A percentile compares a stretch with the other conserved stretches of the same genome.
Evolutionary conservation across 2,329 filamentous ascomycete species (phyloP).

Genomic region (Ampelomyces quisqualis): DNA sequence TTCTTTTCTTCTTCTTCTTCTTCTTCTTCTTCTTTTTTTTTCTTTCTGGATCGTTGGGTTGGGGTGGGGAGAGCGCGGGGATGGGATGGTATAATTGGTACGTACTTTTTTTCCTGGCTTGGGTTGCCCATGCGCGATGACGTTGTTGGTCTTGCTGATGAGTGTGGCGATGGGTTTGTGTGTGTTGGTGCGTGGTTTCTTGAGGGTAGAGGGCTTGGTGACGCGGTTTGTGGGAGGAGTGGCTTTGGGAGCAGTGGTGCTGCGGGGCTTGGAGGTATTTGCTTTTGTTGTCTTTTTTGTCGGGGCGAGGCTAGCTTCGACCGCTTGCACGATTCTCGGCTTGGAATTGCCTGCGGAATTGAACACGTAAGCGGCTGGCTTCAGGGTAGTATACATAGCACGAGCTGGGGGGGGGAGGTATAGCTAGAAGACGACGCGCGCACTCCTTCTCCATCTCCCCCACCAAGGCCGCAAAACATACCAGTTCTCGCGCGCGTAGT

Average conservation of each 20-base stretch:
- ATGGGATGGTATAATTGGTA: background rate
- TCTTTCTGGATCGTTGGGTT: too few species aligned
- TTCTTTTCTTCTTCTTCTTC: too few species aligned
- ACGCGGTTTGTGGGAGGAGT: slow-evolving; percentile 8
- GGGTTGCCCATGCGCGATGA: slow-evolving; percentile 23
- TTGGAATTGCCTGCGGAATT: slow-evolving; percentile 40
- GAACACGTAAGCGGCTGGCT: too few species aligned
- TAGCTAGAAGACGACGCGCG: slow-evolving; percentile 32
- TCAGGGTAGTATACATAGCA: too few species aligned
- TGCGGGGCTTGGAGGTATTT: slow-evolving; percentile 36
- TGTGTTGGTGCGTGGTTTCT: slow-evolving; percentile 29
- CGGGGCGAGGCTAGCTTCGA: slow-evolving; percentile 48
- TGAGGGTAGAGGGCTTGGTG: slow-evolving; percentile 21
- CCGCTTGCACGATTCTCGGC: slow-evolving; percentile 54
- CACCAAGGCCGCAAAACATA: too few species aligned
- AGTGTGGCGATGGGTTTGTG: slow-evolving; percentile 33
- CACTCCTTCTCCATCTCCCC: too few species aligned
- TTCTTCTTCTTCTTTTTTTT: too few species aligned
- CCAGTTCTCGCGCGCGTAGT: too few species aligned
- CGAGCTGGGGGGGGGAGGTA: slow-evolving; percentile 23
- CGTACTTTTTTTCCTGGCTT: slow-evolving; percentile 36
- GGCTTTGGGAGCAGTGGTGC: slow-evolving; percentile 38
- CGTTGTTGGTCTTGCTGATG: slow-evolving; percentile 26
- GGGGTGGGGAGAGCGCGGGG: too few species aligned
- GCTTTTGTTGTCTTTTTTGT: slow-evolving; percentile 50